A percentile compares a stretch with the other conserved stretches of the same genome.
phyloP scores from a whole-genome alignment of 2,329 filamentous ascomycete genomes.

The Salinomyces thailandicus region DNA sequence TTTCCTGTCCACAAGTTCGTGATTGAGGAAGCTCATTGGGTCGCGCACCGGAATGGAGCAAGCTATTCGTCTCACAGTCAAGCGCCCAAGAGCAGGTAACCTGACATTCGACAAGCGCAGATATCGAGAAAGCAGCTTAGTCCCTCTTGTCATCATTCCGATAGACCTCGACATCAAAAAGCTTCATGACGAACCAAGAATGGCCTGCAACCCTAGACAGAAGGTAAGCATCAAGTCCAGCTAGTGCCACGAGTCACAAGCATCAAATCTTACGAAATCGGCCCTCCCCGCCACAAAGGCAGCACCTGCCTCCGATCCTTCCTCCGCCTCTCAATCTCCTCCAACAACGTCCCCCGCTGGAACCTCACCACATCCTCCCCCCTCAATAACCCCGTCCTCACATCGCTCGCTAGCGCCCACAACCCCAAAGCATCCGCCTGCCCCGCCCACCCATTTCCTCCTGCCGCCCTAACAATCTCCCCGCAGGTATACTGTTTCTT shows the following conservation, averaged over 20 bases:
- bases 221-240: no score
- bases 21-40: no score
- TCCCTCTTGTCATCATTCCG: slow-evolving; percentile 15
- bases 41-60: no score
- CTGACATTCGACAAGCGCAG: no score
- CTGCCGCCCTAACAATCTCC: slow-evolving; percentile 19
- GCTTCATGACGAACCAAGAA: slow-evolving; percentile 23
- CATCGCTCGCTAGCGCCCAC: slow-evolving; percentile 25
- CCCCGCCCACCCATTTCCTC: slow-evolving; percentile 12
- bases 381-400: slow-evolving; percentile 20
- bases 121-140: no score
- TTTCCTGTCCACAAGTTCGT: no score
- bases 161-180: slow-evolving; percentile 27
- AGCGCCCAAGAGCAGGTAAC: no score
- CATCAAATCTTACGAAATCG: slow-evolving; percentile 22
- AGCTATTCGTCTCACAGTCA: no score
- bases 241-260: no score
- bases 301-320: slow-evolving; percentile 24
- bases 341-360: slow-evolving; percentile 23
- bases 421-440: slow-evolving; percentile 23
- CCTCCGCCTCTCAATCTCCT: slow-evolving; percentile 20
- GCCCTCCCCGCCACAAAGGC: slow-evolving; percentile 27
- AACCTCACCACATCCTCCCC: slow-evolving; percentile 25
- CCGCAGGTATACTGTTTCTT: slow-evolving; percentile 19
- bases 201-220: slow-evolving; percentile 20